Conservation (phyloP, 306 rosid genomes). For the Prunus fruticosa region DNA sequence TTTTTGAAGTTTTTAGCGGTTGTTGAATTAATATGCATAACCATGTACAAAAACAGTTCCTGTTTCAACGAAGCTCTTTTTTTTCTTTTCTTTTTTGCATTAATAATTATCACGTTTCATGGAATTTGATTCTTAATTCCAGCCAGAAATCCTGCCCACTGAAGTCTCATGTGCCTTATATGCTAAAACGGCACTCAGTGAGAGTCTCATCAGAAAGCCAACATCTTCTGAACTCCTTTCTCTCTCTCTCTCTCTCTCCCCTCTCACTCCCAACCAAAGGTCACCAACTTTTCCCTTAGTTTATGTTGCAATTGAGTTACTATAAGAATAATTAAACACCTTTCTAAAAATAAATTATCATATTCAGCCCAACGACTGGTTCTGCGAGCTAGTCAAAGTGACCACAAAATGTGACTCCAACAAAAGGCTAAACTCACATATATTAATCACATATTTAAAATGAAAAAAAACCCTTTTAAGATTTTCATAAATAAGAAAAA, state of each 20-base stretch:
- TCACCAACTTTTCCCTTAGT: constrained; percentile 32
- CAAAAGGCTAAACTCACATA: not conserved
- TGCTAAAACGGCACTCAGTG: constrained; percentile 30
- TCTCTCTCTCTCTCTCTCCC: not conserved
- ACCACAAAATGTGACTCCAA: not conserved
- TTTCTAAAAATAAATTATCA: constrained; percentile 13
- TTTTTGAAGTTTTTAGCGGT: constrained; percentile 4
- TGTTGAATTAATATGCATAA: constrained; percentile 26
- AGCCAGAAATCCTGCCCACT: constrained; percentile 36
- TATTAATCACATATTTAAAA: too few relatives aligned
- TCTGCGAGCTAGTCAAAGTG: not conserved
- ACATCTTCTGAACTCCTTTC: constrained; percentile 30
- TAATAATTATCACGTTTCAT: constrained; percentile 24
- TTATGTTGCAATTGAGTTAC: constrained; percentile 18
- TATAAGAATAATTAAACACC: not conserved
- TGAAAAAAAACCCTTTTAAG: too few relatives aligned
- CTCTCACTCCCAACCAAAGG: constrained; percentile 28
- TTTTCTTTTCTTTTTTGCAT: not conserved
- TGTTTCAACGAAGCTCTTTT: constrained; percentile 45
- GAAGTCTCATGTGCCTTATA: constrained; percentile 33
- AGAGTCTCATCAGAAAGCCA: constrained; percentile 19
- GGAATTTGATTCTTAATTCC: constrained; percentile 43
- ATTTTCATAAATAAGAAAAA: too few relatives aligned
- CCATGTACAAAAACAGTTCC: constrained; percentile 66
- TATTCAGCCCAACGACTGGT: not conserved